Evolutionary conservation across 2,329 filamentous ascomycete genomes (phyloP).

Genomic region (Escovopsis weberi): DNA sequence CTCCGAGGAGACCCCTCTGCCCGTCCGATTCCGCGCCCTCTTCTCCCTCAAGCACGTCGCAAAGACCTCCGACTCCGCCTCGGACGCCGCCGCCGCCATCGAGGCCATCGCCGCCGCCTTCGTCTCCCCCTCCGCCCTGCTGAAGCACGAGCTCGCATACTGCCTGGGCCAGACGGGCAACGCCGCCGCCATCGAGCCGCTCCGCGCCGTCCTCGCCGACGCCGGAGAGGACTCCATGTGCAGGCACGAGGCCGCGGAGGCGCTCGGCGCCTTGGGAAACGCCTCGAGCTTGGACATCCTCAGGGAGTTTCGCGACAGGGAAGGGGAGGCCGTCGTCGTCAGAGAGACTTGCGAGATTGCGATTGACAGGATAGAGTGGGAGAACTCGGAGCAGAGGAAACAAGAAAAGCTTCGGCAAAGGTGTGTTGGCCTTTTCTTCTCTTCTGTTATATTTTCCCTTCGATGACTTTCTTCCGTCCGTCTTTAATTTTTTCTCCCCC

Average conservation of each 20-base stretch:
- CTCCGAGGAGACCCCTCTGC: conserved; percentile 68
- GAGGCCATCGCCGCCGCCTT: conserved; percentile 83
- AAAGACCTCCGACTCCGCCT: conserved; percentile 44
- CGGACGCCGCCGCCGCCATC: conserved; percentile 39
- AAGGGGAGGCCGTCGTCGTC: conserved; percentile 66
- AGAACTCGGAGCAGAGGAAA: conserved; percentile 58
- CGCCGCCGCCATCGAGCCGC: conserved; percentile 53
- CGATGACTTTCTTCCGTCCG: too few species aligned
- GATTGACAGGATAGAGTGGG: conserved; percentile 87
- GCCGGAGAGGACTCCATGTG: conserved; percentile 85
- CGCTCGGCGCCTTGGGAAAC: conserved; percentile 75
- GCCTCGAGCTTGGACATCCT: conserved; percentile 59
- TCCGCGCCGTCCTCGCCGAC: conserved; percentile 63
- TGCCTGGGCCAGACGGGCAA: conserved; percentile 88
- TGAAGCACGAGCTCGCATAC: conserved; percentile 96
- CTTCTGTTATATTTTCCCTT: too few species aligned
- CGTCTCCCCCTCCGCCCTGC: conserved; percentile 65
- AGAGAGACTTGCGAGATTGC: conserved; percentile 95
- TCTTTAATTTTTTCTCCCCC: neutral
- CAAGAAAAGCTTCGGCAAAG: conserved; percentile 68
- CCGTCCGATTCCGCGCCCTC: conserved; percentile 84
- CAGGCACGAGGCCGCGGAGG: conserved; percentile 91
- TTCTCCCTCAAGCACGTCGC: conserved; percentile 96
- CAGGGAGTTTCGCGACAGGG: conserved; percentile 56
- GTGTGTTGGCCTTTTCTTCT: conserved; percentile 29